Base-by-base conservation (phyloP, 2,329 filamentous ascomycete genomes). In the Alternaria conjuncta region DNA sequence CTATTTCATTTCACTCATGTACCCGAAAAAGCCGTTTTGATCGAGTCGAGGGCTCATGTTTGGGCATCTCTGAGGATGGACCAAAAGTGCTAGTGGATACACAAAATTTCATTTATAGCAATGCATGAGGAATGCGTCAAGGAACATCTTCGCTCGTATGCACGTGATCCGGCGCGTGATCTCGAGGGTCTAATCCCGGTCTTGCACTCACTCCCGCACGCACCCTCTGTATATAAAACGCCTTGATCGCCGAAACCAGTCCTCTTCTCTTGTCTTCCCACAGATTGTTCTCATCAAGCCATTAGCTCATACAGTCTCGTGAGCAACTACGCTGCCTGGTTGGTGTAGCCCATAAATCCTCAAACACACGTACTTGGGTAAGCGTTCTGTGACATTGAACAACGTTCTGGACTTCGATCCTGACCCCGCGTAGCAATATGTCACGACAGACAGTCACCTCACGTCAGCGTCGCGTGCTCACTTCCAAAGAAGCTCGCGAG, bases 81-180 rank as follows among this genome's bases (percentile, higher is more conserved):
- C n/a, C n/a, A n/a, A n/a, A n/a, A n/a, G n/a, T n/a, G n/a, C n/a
- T n/a, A n/a, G n/a, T n/a, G 32, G 32, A 41, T 18, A 41, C 3
- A n/a, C 32, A 5, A 0, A 10, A 1, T 41, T 0, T 10, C 36
- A 18, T 41, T 18, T 41, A 10, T 41, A 41, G 36, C 36, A 41
- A 41, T 0, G 3, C 36, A 18, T 18, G 0, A 41, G 36, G 1
- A 18, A 0, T 41, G 4, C 0, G 2, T 41, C n/a, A 18, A 18
- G 32, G 3, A 41, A 41, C 0, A 9, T 18, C n/a, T 1, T 41
- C 36, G n/a, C 0, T 0, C n/a, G 0, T 10, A 41, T 41, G n/a
- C 36, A 18, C n/a, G 36, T 41, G 32, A 41, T 18, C 36, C 5
- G n/a, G 36, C 36, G 9, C 9, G 36, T 41, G 36, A 41, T 41